Evolutionary conservation across 2,329 filamentous ascomycete species (phyloP), one percentile per base, ranked within the genome.

Genomic region (Ophiostoma angusticollis): DNA sequence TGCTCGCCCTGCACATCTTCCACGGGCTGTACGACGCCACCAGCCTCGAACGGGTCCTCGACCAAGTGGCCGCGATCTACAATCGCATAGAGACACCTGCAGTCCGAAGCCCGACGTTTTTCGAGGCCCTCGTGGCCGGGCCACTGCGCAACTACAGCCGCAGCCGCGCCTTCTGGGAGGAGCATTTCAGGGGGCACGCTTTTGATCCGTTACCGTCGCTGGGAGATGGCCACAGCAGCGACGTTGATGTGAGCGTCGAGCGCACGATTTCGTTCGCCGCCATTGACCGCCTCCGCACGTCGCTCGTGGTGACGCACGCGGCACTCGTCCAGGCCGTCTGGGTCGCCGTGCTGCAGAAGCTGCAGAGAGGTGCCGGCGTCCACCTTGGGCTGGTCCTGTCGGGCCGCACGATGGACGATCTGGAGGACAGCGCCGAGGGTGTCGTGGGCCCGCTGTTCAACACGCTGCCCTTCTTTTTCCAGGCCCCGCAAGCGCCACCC

Each of bases 361-460:
- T 69, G 44, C 60, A 70, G 3, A 52, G 58, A 13, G 57, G 58
- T 3, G 52, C 58, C n/a, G 57, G 65, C 6, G 58, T 71, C 2
- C 72, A 74, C 0, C 63, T 87, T 12, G 89, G 89, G 1, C 62
- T 93, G 16, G 70, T 95, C 11, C 70, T 84, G 0, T 91, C 86
- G 6, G 89, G 87, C 1, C 71, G 87, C 43, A 72, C 76, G 0
- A 71, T 93, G 5, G 72, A 82, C 31, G 72, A 82, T 31, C 59
- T 85, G 11, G 68, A 78, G 7, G 65, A 65, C 7, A 65, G 65
- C 2, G 70, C 78, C 2, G 80, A 86, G 33, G 53, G 65, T 17
- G 72, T 83, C 1, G 70, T 91, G 30, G 89, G 87, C 0, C 87
- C 89, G 0, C 61, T 95, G 16, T 93, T 95, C 67, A 95, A 95